Percentiles rank a stretch among this genome's conserved stretches.
These are phyloP conservation scores for Aspergillus ustus DNA, from an alignment of 2,329 filamentous ascomycete genomes.

Conservation along the genomic window DNA sequence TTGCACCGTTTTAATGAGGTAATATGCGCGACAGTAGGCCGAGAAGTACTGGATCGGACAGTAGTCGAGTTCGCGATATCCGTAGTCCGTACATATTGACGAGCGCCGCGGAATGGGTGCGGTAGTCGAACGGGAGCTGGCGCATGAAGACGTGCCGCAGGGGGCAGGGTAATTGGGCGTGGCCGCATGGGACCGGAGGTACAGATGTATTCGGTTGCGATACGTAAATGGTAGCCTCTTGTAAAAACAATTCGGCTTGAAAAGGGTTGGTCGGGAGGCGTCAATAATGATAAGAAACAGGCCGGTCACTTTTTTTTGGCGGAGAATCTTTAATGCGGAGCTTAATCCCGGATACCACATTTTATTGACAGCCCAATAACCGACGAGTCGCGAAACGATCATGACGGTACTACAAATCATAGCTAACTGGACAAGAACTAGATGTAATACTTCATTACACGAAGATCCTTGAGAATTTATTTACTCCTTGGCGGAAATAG, in stretches of 20 bases:
- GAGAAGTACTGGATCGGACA: slow-evolving; percentile 20
- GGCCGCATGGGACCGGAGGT: slow-evolving; percentile 33
- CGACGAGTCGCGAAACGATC: too few relatives aligned
- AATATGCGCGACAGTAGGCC: slow-evolving; percentile 18
- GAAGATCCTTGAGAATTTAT: too few relatives aligned
- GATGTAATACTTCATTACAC: too few relatives aligned
- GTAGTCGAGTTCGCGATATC: slow-evolving; percentile 23
- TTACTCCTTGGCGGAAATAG: too few relatives aligned
- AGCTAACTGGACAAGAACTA: too few relatives aligned
- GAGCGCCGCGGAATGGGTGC: slow-evolving; percentile 27
- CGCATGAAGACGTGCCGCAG: slow-evolving; percentile 28
- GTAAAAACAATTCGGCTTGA: not conserved
- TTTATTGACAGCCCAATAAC: not conserved
- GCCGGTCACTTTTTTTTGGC: slow-evolving; percentile 17
- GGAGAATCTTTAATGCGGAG: slow-evolving; percentile 33
- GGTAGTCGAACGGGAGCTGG: slow-evolving; percentile 12
- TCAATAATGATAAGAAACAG: slow-evolving; percentile 26
- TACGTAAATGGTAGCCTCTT: not conserved
- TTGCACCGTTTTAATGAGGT: not conserved
- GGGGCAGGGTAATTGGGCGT: slow-evolving; percentile 27
- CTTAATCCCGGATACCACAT: not conserved
- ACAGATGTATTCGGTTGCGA: slow-evolving; percentile 10
- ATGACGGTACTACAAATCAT: too few relatives aligned
- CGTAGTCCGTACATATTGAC: slow-evolving; percentile 31
- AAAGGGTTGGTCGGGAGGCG: not conserved